Base-by-base conservation (phyloP, 2,329 filamentous ascomycete species). In the Sclerotinia sclerotiorum region DNA sequence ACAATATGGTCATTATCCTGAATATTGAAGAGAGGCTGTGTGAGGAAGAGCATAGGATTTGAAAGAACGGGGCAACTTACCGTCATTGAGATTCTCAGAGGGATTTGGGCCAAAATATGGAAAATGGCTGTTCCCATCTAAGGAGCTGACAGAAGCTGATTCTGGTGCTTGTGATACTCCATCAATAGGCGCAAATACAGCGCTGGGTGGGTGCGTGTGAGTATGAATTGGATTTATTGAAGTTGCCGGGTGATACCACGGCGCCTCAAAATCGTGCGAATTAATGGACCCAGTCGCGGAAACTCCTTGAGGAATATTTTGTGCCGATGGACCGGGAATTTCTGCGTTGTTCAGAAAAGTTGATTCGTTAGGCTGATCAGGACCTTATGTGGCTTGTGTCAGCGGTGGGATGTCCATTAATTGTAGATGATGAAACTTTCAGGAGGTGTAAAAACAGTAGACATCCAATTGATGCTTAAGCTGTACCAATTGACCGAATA, bases 81-180 rank as follows among this genome's bases (percentile, higher is more conserved):
- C 46, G 44, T 67, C 65, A 54, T 63, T 54, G 21, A 63, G 54
- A 35, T 42, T 29, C 21, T 46, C 39, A 4, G 48, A 48, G 1
- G 48, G 1, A 7, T 46, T 67, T 24, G 48, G 35, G 17, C 54
- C 48, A 44, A 62, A 67, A 51, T 62, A 67, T 13, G 56, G 62
- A 24, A 67, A 62, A 27, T 48, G 48, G 19, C 39, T 54, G 32
- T 35, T 27, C 24, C 54, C 56, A n/a, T 67, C 56, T 24, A 62
- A 54, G 32, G 52, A 35, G 11, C 56, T 19, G n/a, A 48, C 54
- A 29, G 65, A 62, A n/a, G 35, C 56, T n/a, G 65, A 21, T 35
- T 35, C 65, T 2, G 42, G 35, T 67, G 46, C 35, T 46, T 61
- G 56, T 46, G 27, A 19, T 24, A 35, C 17, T 39, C 39, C 21